These are phyloP conservation scores for Tephrocybe sp. DNA, from an alignment of 768 basidiomycete species.

Conservation along the genomic window DNA sequence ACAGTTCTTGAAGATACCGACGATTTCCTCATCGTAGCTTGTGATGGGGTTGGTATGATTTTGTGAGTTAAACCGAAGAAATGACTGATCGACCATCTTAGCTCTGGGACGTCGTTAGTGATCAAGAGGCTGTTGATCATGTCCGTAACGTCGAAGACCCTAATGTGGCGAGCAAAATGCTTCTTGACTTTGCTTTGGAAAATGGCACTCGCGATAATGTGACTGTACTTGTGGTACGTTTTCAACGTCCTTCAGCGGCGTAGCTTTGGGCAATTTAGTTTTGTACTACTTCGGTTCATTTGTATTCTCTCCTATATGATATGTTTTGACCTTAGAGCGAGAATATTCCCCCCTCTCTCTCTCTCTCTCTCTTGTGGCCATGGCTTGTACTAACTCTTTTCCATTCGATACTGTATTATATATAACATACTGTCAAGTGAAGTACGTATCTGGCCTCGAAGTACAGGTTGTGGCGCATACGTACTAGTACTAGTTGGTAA, in stretches of 20 bases:
- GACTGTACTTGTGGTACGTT: constrained; percentile 17
- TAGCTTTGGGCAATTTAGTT: not conserved
- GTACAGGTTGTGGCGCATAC: not conserved
- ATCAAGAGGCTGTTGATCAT: constrained; percentile 14
- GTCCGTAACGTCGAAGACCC: constrained; percentile 10
- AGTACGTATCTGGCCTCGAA: not conserved
- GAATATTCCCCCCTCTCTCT: not conserved
- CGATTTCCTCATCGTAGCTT: constrained; percentile 16
- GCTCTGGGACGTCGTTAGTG: constrained; percentile 17
- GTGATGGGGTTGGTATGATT: constrained; percentile 13
- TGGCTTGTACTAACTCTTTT: not conserved
- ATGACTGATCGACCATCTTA: not conserved
- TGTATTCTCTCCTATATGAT: not conserved
- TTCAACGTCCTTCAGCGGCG: constrained; percentile 1
- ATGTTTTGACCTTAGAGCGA: not conserved
- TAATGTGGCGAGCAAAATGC: constrained; percentile 14
- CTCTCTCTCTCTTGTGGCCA: not conserved
- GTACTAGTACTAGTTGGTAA: no score
- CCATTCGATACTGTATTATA: not conserved
- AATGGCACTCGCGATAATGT: constrained; percentile 18
- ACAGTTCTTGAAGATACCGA: constrained; percentile 9
- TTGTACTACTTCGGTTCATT: not conserved
- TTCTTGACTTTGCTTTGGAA: constrained; percentile 12
- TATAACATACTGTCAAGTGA: not conserved
- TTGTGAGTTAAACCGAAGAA: not conserved